Percentiles rank a stretch among this genome's conserved stretches.
Evolutionary conservation across 2,329 filamentous ascomycete genomes (phyloP).

Genomic region (Ascochyta clinopodiicola): DNA sequence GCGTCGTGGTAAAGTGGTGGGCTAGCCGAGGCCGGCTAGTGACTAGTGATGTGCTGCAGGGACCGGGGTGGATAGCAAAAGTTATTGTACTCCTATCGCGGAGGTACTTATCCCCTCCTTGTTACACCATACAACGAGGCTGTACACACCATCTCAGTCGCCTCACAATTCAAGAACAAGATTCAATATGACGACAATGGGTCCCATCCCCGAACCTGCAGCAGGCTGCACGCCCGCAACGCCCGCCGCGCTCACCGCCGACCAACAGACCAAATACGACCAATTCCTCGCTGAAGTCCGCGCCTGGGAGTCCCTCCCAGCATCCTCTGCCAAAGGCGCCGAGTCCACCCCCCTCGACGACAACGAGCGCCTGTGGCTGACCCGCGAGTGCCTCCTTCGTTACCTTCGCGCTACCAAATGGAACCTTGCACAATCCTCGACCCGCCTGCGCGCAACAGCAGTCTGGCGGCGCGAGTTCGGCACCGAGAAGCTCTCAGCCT

Average conservation of each 20-base stretch:
- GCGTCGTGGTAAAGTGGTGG: conserved; percentile 33
- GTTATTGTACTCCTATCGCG: conserved; percentile 18
- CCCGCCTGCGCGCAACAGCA: conserved; percentile 80
- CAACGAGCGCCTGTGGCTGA: conserved; percentile 86
- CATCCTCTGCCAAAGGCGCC: conserved; percentile 65
- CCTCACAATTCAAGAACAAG: background rate
- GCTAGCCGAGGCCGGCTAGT: conserved; percentile 29
- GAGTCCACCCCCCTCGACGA: conserved; percentile 72
- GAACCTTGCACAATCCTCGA: conserved; percentile 73
- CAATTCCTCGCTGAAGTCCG: conserved; percentile 73
- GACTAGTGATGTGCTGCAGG: conserved; percentile 21
- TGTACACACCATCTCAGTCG: background rate
- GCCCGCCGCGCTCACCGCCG: conserved; percentile 68
- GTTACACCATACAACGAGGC: background rate
- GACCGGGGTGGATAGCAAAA: conserved; percentile 23
- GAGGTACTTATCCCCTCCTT: background rate
- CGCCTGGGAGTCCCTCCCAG: conserved; percentile 73
- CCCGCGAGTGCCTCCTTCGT: conserved; percentile 86
- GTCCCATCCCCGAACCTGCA: conserved; percentile 41
- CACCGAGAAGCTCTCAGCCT: conserved; percentile 73
- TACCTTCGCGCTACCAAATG: conserved; percentile 96
- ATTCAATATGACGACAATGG: conserved; percentile 37
- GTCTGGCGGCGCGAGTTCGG: conserved; percentile 92
- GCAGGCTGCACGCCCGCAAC: conserved; percentile 64
- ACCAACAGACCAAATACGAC: conserved; percentile 84